Evolutionary conservation across 345 rosid genomes (phyloP), one percentile per base, ranked within the genome.

Genomic region (Mercurialis annua): DNA sequence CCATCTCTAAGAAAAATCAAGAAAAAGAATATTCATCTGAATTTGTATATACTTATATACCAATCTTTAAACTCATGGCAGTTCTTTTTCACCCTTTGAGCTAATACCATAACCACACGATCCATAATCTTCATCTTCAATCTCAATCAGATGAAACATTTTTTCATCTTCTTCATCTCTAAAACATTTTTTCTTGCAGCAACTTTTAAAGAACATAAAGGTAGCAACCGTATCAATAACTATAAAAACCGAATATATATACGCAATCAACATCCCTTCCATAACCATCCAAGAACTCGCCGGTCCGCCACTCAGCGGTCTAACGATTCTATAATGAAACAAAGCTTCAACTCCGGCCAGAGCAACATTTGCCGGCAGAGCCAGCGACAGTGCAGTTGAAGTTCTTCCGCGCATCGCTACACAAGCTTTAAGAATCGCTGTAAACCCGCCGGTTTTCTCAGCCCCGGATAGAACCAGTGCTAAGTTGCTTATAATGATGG

Each of bases 261-360:
- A 89, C 68, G 89, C 86, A 12, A 94, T 84, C n/a, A 91, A 64
- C 47, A 76, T 59, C 58, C 81, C 92, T 76, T 89, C 96, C 40
- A 77, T 50, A 27, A 58, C 72, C 79, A 80, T 71, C 27, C 67
- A 73, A 23, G 49, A 26, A 23, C 63, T 10, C 17, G 65, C 64
- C 46, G 65, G 53, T 9, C 71, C 74, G 3, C 80, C 65, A 1
- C 11, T 55, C 10, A 7, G 82, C 15, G 77, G 70, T 21, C 76
- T 78, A 61, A 82, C 62, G 4, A 91, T 65, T 55, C 96, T 56
- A 72, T 79, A 79, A 8, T 78, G 92, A 68, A 91, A 94, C 86
- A 89, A 27, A 3, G 91, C 97, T 78, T 94, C 99, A 2, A 82
- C 69, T 1, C 81, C 95, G 0, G 92, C 92, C 79, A 91, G 49